Evolutionary conservation across 2,329 filamentous ascomycete genomes (phyloP).

Genomic region (Seiridium unicorne): DNA sequence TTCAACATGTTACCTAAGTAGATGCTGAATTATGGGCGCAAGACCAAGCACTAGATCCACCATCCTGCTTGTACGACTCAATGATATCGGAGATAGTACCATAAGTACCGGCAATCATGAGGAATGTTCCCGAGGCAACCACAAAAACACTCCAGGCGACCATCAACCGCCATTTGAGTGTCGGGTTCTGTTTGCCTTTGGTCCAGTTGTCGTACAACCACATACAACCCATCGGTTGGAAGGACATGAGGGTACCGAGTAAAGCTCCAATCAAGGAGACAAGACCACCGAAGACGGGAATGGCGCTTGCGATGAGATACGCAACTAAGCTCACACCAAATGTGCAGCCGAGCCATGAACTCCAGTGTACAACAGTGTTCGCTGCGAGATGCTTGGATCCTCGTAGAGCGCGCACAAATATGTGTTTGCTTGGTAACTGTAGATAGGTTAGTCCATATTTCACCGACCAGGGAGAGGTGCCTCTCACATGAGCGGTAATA

Average conservation of each 20-base stretch:
- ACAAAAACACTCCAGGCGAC: conserved; percentile 28
- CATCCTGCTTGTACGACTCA: conserved; percentile 30
- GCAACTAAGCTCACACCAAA: conserved; percentile 19
- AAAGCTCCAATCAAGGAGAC: conserved; percentile 28
- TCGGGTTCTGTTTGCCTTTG: conserved; percentile 14
- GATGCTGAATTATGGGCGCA: conserved; percentile 39
- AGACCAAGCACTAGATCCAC: conserved; percentile 36
- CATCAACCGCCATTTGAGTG: conserved; percentile 14
- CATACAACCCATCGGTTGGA: conserved; percentile 34
- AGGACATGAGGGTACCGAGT: conserved; percentile 23
- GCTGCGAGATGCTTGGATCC: conserved; percentile 25
- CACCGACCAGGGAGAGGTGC: neutral
- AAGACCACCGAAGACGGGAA: conserved; percentile 25
- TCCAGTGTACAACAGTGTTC: conserved; percentile 26
- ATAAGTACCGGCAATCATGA: conserved; percentile 43
- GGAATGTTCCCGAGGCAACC: conserved; percentile 34
- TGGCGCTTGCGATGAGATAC: conserved; percentile 26
- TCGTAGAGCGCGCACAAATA: conserved; percentile 27
- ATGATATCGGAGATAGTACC: conserved; percentile 39
- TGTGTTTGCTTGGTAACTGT: conserved; percentile 22
- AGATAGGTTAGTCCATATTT: neutral
- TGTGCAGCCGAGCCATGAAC: conserved; percentile 28
- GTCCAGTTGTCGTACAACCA: conserved; percentile 42
- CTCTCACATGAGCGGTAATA: neutral
- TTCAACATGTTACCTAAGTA: neutral